Percentiles rank a stretch among this genome's conserved stretches.
Evolutionary conservation across 2,329 filamentous ascomycete genomes (phyloP).

Genomic region (Neofusicoccum umdonicola): DNA sequence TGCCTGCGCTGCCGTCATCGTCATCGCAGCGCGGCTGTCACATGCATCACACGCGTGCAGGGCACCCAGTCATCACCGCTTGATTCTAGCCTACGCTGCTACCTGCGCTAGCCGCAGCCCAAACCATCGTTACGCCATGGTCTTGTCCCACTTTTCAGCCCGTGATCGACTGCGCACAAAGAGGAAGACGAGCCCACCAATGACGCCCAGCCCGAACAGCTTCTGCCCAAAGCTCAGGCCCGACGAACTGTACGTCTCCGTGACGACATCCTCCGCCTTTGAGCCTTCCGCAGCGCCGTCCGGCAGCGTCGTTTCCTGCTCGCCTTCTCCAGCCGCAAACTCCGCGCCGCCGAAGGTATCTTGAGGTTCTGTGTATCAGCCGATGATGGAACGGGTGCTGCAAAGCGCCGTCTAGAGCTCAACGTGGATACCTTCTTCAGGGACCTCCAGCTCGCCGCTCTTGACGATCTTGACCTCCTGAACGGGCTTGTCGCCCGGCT

Average conservation of each 20-base stretch:
- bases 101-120: slow-evolving; percentile 12
- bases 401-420: slow-evolving; percentile 62
- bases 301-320: slow-evolving; percentile 30
- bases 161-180: slow-evolving; percentile 37
- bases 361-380: slow-evolving; percentile 44
- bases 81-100: slow-evolving; percentile 7
- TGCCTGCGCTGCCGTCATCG: not conserved
- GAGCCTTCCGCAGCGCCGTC: not conserved
- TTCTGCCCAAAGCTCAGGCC: slow-evolving; percentile 46
- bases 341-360: slow-evolving; percentile 42
- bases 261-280: not conserved
- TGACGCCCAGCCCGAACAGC: slow-evolving; percentile 43
- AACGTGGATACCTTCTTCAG: slow-evolving; percentile 88
- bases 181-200: slow-evolving; percentile 42
- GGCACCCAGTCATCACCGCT: not conserved
- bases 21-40: slow-evolving; percentile 3
- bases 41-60: slow-evolving; percentile 1
- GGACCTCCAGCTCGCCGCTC: slow-evolving; percentile 79
- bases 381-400: slow-evolving; percentile 33
- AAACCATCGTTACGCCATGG: slow-evolving; percentile 30
- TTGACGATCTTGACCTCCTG: slow-evolving; percentile 73
- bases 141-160: slow-evolving; percentile 31
- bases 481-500: slow-evolving; percentile 64
- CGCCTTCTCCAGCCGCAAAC: slow-evolving; percentile 35
- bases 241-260: slow-evolving; percentile 19